These are phyloP conservation scores for Talaromyces trachyspermus DNA, from an alignment of 495 filamentous ascomycete genomes.

Conservation along the genomic window DNA sequence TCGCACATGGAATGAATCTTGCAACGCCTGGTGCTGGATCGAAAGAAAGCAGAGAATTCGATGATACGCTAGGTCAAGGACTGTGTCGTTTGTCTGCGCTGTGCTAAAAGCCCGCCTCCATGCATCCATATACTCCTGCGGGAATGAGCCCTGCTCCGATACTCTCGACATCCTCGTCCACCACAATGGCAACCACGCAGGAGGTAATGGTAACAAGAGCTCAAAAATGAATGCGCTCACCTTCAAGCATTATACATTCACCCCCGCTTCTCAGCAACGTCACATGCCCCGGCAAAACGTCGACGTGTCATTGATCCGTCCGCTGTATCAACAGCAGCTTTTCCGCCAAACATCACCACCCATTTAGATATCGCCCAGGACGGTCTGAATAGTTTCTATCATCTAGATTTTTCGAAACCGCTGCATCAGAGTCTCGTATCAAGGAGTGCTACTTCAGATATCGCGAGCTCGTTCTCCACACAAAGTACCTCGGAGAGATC, in stretches of 20 bases:
- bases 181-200: not conserved
- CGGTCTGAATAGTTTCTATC: not conserved
- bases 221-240: not conserved
- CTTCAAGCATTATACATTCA: constrained; percentile 7
- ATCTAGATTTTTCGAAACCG: not conserved
- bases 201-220: not conserved
- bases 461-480: constrained; percentile 2
- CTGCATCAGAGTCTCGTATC: constrained; percentile 13
- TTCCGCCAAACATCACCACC: constrained; percentile 13
- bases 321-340: too few relatives aligned
- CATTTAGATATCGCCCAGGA: not conserved
- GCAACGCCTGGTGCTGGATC: not conserved
- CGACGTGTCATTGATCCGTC: constrained; percentile 3
- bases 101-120: not conserved
- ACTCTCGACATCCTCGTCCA: not conserved
- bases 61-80: too few relatives aligned
- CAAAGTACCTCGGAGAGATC: constrained; percentile 4
- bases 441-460: not conserved
- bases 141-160: constrained; percentile 3
- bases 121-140: not conserved
- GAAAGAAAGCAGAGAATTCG: not conserved
- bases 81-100: too few relatives aligned
- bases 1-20: not conserved
- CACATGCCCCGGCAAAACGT: constrained; percentile 3
- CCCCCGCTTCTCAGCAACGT: not conserved